These are phyloP conservation scores for Kuraishia capsulata DNA, from an alignment of 805 yeast genomes.

Conservation along the genomic window DNA sequence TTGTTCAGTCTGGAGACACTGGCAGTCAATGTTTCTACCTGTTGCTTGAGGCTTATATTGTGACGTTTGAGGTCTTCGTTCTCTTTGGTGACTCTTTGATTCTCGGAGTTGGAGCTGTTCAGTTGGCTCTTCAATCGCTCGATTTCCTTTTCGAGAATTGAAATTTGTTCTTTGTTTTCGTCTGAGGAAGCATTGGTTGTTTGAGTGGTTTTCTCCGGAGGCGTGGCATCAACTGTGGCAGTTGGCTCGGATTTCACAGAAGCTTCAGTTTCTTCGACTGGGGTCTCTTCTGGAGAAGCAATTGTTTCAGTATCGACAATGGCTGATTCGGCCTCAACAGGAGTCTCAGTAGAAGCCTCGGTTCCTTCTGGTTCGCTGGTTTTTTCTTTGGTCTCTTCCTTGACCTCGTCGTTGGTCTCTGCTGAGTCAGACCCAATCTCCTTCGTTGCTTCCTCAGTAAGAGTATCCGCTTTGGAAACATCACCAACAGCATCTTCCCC, in stretches of 20 bases:
- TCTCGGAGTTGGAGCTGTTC: conserved; percentile 10
- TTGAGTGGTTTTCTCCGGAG: no score
- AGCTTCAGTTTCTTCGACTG: conserved; percentile 9
- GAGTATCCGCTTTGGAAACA: no score
- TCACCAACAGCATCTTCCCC: no score
- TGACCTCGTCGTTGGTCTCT: not conserved
- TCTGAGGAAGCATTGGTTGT: no score
- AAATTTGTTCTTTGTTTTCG: no score
- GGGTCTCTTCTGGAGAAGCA: conserved; percentile 2
- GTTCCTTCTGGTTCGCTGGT: not conserved
- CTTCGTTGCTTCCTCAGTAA: conserved; percentile 10
- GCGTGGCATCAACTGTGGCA: no score
- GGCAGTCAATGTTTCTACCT: conserved; percentile 22
- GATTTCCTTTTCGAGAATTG: not conserved
- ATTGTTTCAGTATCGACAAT: no score
- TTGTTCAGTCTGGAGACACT: conserved; percentile 5
- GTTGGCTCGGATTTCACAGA: not conserved
- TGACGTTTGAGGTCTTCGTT: conserved; percentile 16
- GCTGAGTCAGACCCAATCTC: not conserved
- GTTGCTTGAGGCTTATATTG: conserved; percentile 24
- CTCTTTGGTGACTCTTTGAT: conserved; percentile 8
- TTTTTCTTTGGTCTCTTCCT: not conserved
- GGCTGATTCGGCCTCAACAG: conserved; percentile 1
- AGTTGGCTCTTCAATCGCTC: conserved; percentile 20
- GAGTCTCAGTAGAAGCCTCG: not conserved